Evolutionary conservation across 495 filamentous ascomycete species (phyloP), one percentile per base, ranked within the genome.

Genomic region (Penicillium longicatenatum): DNA sequence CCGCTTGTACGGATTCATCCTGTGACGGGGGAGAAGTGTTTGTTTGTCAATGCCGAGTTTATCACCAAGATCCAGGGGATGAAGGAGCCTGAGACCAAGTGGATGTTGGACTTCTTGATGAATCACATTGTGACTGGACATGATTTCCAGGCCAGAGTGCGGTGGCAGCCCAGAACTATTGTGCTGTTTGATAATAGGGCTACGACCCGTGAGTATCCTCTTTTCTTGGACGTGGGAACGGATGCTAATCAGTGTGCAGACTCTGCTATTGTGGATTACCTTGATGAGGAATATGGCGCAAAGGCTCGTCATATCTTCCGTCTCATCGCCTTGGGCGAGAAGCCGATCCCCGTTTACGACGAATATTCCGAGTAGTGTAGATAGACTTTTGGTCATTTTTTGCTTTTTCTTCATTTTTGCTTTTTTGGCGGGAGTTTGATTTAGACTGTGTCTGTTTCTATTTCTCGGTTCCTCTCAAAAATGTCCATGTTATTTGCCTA

Each of bases 121-220:
- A 86, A 93, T 69, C 92, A 96, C 67, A 86, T 95, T 39, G 84
- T 88, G 5, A 85, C 80, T 22, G 89, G 92, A 16, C 85, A 88
- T 62, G 92, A 96, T 74, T 93, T 94, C 79, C 93, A 97, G 64
- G 86, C 84, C 9, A 80, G 93, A n/a, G 85, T 97, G 48, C 86
- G 88, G 61, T 96, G 91, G 91, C 83, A 88, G 60, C 82, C 85
- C 11, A 82, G 84, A 37, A 94, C 90, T 3, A 92, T 96, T 22
- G 89, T 96, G 9, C 87, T 96, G 11, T 96, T 92, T 86, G 92
- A 96, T 71, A 84, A 84, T 58, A 77, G 83, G 31, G 75, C 72
- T 31, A 84, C 81, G 6, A 76, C 80, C 50, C 82, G 82, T 85
- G 75, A 67, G 82, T 76, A 39, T 52, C 48, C 19, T 33, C 50